Evolutionary conservation across 129 eudicot genomes (phyloP), one percentile per base, ranked within the genome.

Genomic region (Centella asiatica): DNA sequence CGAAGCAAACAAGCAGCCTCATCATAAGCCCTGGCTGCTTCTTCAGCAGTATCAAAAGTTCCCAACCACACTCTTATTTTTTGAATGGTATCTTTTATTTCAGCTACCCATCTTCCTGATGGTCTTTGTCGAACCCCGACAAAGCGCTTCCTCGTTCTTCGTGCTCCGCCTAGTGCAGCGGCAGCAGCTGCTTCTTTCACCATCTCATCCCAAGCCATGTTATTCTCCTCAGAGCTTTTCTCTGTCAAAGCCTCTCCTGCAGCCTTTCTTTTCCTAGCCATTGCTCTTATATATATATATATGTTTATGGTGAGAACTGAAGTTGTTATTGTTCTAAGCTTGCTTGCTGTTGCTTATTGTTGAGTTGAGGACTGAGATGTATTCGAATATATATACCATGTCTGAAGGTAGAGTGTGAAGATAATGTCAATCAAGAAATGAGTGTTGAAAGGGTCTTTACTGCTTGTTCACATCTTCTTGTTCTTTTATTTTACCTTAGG

Each of bases 61-160:
- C 90, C 95, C 23, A 87, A 53, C 95, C 95, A 87, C 54, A 87
- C 90, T 63, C 95, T 80, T 24, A 87, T 87, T 70, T 80, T 87
- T 19, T 87, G 95, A 66, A 87, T 87, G 24, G 95, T 87, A 69
- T 87, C 95, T 63, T 87, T 87, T 25, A 87, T 87, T 66, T 87
- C 95, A 2, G 95, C 90, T 74, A 87, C 95, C 90, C 90, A 87
- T 42, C 95, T 48, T 20, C 95, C 95, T 0, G 95, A 87, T 6
- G 95, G 95, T 67, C 95, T 70, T 32, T 87, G 95, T n/a, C 95
- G 74, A 27, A 87, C 95, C 20, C 95, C 95, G 17, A 87, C 90
- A 6, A 80, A 87, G 36, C 88, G 74, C 83, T 87, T 87, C 42
- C 80, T 69, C 0, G 80, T 81, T 37, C 81, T 64, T 23, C 85